Percentiles rank a stretch among this genome's conserved stretches.
These are phyloP conservation scores for Stentor coeruleus DNA, from an alignment of 73 alveolate species.

Conservation along the genomic window DNA sequence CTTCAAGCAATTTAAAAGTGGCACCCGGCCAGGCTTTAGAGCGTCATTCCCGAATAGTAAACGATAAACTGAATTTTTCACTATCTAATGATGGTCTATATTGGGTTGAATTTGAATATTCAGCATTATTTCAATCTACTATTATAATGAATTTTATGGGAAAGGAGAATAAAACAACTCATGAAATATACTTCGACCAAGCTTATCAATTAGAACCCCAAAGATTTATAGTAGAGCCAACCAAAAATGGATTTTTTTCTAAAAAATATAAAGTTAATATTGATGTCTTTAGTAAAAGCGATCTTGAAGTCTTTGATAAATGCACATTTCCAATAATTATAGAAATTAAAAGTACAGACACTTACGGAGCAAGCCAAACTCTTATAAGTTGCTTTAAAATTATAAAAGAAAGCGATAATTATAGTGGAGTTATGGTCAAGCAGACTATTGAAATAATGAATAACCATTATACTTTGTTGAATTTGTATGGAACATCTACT, in stretches of 20 bases:
- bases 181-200: not conserved
- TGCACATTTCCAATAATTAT: not conserved
- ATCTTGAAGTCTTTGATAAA: not conserved
- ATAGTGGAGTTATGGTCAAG: not conserved
- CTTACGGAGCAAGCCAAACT: not conserved
- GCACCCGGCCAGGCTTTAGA: not conserved
- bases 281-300: not conserved
- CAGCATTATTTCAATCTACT: not conserved
- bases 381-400: not conserved
- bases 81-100: not conserved
- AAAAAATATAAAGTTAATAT: no score
- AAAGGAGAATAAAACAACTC: not conserved
- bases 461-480: no score
- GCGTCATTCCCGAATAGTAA: not conserved
- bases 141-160: not conserved
- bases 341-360: not conserved
- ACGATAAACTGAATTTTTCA: not conserved
- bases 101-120: not conserved
- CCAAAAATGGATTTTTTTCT: not conserved
- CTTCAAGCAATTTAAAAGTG: no score
- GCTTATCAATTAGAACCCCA: not conserved
- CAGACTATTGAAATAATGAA: not conserved
- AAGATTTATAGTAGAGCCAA: not conserved
- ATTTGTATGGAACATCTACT: slow-evolving; percentile 6
- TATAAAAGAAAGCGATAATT: not conserved